These are phyloP conservation scores for Trichocomaceae sp. DNA, from an alignment of 2,329 filamentous ascomycete genomes.

Conservation along the genomic window DNA sequence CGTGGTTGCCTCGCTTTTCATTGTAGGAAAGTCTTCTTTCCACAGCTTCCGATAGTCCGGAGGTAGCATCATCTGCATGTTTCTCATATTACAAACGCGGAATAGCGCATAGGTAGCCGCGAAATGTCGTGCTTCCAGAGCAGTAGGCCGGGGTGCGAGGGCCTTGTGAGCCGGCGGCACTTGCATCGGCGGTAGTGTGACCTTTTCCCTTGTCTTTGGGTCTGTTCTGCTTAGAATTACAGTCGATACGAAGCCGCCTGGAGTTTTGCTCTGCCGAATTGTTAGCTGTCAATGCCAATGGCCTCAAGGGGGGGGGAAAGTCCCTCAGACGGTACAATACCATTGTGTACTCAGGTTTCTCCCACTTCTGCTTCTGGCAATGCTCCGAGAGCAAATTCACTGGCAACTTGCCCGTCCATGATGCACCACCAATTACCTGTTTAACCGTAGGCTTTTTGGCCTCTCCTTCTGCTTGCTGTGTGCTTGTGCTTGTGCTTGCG, in stretches of 20 bases:
- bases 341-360: constrained; percentile 84
- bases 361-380: constrained; percentile 94
- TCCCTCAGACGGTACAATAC: constrained; percentile 36
- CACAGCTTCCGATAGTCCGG: constrained; percentile 84
- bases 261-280: constrained; percentile 50
- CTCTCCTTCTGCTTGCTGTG: constrained; percentile 31
- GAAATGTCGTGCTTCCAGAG: constrained; percentile 87
- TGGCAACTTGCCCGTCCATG: constrained; percentile 95
- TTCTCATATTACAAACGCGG: constrained; percentile 89
- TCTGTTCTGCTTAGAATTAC: constrained; percentile 70
- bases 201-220: constrained; percentile 72
- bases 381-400: constrained; percentile 90
- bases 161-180: constrained; percentile 71
- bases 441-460: constrained; percentile 56
- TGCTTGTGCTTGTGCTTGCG: constrained; percentile 19
- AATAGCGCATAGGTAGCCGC: constrained; percentile 88
- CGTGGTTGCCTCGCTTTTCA: constrained; percentile 75
- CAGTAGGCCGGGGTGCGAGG: constrained; percentile 66
- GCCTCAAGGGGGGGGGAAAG: not conserved
- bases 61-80: constrained; percentile 88
- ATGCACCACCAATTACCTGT: constrained; percentile 86
- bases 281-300: not conserved
- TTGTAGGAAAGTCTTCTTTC: constrained; percentile 75
- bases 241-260: constrained; percentile 69
- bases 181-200: constrained; percentile 71